Percentiles rank a stretch among this genome's conserved stretches.
Evolutionary conservation across 2,329 filamentous ascomycete species (phyloP).

Genomic region (Monosporascus ibericus): DNA sequence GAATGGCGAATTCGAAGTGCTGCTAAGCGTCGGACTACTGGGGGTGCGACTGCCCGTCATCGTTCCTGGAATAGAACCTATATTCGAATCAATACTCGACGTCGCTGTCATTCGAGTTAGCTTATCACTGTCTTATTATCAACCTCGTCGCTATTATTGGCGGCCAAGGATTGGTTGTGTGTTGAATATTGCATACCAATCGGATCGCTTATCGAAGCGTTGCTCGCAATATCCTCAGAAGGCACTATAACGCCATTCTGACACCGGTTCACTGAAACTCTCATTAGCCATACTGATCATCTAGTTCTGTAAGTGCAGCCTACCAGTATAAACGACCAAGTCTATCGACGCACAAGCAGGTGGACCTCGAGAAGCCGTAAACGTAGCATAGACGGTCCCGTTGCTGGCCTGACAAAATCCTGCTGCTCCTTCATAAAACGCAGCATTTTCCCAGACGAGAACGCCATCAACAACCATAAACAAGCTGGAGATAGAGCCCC

Average conservation of each 20-base stretch:
- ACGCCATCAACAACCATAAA: slow-evolving; percentile 7
- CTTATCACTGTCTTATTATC: too few relatives aligned
- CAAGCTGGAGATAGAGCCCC: slow-evolving; percentile 5
- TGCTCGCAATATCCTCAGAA: background rate
- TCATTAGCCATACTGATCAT: background rate
- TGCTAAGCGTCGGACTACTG: too few relatives aligned
- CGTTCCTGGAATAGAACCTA: too few relatives aligned
- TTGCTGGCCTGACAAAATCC: slow-evolving; percentile 8
- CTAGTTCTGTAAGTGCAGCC: slow-evolving; percentile 2
- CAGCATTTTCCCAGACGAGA: slow-evolving; percentile 11
- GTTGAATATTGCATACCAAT: background rate
- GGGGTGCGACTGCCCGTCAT: too few relatives aligned
- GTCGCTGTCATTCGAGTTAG: too few relatives aligned
- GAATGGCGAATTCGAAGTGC: too few relatives aligned
- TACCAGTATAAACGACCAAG: slow-evolving; percentile 11
- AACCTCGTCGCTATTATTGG: too few relatives aligned
- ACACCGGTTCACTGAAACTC: slow-evolving; percentile 3
- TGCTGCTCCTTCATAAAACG: slow-evolving; percentile 10
- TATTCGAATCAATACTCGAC: too few relatives aligned
- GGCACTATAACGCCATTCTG: slow-evolving; percentile 4
- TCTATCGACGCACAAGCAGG: slow-evolving; percentile 6
- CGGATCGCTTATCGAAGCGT: background rate
- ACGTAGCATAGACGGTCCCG: slow-evolving; percentile 10
- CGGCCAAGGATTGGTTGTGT: background rate
- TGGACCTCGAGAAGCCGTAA: slow-evolving; percentile 7